Conservation (phyloP, 2,329 filamentous ascomycete species). For the Aureobasidium namibiae region DNA sequence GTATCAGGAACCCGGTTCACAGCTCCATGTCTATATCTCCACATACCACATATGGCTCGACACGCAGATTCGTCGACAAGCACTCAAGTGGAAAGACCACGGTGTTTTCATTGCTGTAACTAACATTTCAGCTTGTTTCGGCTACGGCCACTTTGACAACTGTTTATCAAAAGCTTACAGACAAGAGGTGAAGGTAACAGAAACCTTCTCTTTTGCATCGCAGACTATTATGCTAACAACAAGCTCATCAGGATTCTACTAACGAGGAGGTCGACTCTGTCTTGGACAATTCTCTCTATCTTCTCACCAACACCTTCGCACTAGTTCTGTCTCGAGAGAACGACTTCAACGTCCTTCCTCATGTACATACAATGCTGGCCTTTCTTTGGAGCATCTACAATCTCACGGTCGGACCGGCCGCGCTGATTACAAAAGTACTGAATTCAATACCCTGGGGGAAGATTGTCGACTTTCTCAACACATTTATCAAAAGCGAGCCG, state of each 20-base stretch:
- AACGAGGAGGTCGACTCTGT: neutral
- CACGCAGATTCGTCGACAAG: neutral
- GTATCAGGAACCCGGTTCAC: neutral
- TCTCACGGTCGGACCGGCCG: neutral
- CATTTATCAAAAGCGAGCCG: constrained; percentile 33
- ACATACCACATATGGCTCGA: neutral
- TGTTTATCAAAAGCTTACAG: constrained; percentile 30
- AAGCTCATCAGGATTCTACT: neutral
- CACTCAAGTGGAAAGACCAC: constrained; percentile 46
- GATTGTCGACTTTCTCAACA: constrained; percentile 46
- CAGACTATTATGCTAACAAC: neutral
- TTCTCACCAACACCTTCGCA: constrained; percentile 24
- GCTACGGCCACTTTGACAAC: constrained; percentile 46
- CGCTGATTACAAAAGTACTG: constrained; percentile 23
- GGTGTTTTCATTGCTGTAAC: constrained; percentile 52
- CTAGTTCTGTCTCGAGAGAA: constrained; percentile 27
- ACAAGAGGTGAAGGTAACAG: neutral
- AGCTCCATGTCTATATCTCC: neutral
- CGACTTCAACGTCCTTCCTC: constrained; percentile 45
- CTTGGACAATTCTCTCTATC: neutral
- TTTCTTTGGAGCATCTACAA: constrained; percentile 44
- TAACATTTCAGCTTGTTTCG: constrained; percentile 45
- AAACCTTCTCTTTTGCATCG: neutral
- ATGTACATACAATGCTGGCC: constrained; percentile 53
- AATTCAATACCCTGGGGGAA: constrained; percentile 47